Evolutionary conservation across 371 early-diverging fungal genomes (phyloP).

Genomic region (Rhizomucor pusillus): DNA sequence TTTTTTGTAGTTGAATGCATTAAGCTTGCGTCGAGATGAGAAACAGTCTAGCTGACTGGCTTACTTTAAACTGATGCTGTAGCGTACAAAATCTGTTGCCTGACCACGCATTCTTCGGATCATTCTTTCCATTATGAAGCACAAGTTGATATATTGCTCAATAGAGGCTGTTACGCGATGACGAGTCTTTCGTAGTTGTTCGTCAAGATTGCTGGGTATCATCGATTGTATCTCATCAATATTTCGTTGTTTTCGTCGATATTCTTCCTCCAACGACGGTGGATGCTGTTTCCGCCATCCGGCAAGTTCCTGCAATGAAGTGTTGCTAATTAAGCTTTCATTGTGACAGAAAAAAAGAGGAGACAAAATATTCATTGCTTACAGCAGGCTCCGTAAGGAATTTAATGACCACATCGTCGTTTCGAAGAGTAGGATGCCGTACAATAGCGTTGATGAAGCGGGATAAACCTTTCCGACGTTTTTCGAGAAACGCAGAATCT

Average conservation of each 20-base stretch:
- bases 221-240: slow-evolving; percentile 30
- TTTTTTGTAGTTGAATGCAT: background rate
- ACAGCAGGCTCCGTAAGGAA: slow-evolving; percentile 73
- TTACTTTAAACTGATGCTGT: slow-evolving; percentile 55
- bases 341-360: slow-evolving; percentile 2
- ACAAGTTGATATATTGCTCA: slow-evolving; percentile 61
- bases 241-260: slow-evolving; percentile 29
- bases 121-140: slow-evolving; percentile 65
- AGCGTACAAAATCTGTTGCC: slow-evolving; percentile 57
- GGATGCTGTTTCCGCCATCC: slow-evolving; percentile 53
- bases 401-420: slow-evolving; percentile 60
- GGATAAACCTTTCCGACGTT: slow-evolving; percentile 66
- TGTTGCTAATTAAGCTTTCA: slow-evolving; percentile 12
- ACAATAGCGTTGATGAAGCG: slow-evolving; percentile 77
- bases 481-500: slow-evolving; percentile 73
- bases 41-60: background rate
- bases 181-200: slow-evolving; percentile 49
- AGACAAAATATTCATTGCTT: slow-evolving; percentile 25
- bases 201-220: slow-evolving; percentile 50
- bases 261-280: slow-evolving; percentile 54
- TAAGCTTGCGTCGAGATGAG: too few species aligned
- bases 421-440: slow-evolving; percentile 71
- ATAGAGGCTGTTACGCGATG: slow-evolving; percentile 52
- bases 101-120: slow-evolving; percentile 65
- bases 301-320: slow-evolving; percentile 32